phyloP scores from a whole-genome alignment of 352 stramenopile genomes.

The Phytophthora europaea region DNA sequence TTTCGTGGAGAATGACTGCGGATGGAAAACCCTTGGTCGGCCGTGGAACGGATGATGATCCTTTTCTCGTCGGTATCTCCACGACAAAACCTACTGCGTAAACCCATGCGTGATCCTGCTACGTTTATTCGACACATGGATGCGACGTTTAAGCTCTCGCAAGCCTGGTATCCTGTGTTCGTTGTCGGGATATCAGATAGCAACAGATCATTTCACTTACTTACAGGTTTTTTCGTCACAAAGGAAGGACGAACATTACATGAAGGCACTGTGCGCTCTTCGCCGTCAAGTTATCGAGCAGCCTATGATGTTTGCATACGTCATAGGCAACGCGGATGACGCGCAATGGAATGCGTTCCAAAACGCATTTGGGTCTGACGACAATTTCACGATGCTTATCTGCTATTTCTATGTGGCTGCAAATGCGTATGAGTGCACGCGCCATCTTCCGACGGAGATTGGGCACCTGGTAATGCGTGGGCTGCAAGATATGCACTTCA shows the following conservation, averaged over 20 bases:
- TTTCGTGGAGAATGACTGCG: background rate
- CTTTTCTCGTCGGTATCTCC: constrained; percentile 16
- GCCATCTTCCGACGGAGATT: background rate
- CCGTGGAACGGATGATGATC: constrained; percentile 4
- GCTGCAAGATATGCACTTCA: constrained; percentile 35
- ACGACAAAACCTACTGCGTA: background rate
- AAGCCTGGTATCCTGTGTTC: constrained; percentile 21
- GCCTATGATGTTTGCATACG: background rate
- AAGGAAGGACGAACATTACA: background rate
- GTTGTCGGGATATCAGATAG: constrained; percentile 33
- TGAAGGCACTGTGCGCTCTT: background rate
- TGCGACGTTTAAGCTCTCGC: constrained; percentile 27
- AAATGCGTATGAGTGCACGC: constrained; percentile 33
- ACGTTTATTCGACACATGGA: background rate
- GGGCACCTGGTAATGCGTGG: constrained; percentile 7
- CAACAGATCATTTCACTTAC: constrained; percentile 29
- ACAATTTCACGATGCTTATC: constrained; percentile 25
- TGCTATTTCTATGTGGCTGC: constrained; percentile 38
- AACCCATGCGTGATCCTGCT: background rate
- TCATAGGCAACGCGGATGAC: constrained; percentile 6
- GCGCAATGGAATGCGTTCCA: constrained; percentile 1
- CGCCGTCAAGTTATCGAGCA: background rate
- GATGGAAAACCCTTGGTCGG: background rate
- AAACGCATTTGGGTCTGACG: background rate
- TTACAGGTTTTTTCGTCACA: constrained; percentile 11